A percentile compares a stretch with the other conserved stretches of the same genome.
These are phyloP conservation scores for Auriscalpium vulgare DNA, from an alignment of 768 basidiomycete species.

Conservation along the genomic window DNA sequence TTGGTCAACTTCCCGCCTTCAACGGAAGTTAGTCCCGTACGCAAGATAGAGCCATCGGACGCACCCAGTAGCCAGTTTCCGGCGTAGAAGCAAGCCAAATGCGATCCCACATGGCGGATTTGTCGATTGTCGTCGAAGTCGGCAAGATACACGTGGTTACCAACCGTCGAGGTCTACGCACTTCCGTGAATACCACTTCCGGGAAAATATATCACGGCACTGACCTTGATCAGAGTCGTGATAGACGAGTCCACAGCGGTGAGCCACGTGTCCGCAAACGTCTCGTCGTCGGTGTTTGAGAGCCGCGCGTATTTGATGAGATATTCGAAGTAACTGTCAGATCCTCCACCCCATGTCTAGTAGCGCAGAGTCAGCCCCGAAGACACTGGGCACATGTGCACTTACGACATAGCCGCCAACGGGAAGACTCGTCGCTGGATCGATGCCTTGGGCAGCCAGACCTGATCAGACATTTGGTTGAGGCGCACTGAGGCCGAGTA, in stretches of 20 bases:
- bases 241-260: slow-evolving; percentile 70
- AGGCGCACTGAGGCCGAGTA: not conserved
- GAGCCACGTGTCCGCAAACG: slow-evolving; percentile 62
- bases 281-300: slow-evolving; percentile 52
- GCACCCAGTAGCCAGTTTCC: slow-evolving; percentile 73
- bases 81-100: slow-evolving; percentile 66
- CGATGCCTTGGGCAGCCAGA: slow-evolving; percentile 50
- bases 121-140: slow-evolving; percentile 42
- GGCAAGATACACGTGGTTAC: slow-evolving; percentile 53
- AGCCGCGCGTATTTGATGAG: slow-evolving; percentile 66
- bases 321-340: slow-evolving; percentile 74
- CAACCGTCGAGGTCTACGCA: slow-evolving; percentile 54
- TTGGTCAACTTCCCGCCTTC: slow-evolving; percentile 60
- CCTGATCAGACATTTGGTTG: slow-evolving; percentile 28
- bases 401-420: slow-evolving; percentile 50
- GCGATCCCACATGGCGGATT: slow-evolving; percentile 60
- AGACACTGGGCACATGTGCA: not conserved
- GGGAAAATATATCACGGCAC: slow-evolving; percentile 10
- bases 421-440: slow-evolving; percentile 42
- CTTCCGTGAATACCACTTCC: too few species aligned
- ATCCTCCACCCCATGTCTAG: slow-evolving; percentile 64
- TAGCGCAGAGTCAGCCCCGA: not conserved
- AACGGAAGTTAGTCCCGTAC: not conserved
- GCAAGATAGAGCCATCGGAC: slow-evolving; percentile 1
- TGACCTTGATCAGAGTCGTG: slow-evolving; percentile 43